Evolutionary conservation across 2,329 filamentous ascomycete species (phyloP).

Genomic region (Paracoccidioides lutzii): DNA sequence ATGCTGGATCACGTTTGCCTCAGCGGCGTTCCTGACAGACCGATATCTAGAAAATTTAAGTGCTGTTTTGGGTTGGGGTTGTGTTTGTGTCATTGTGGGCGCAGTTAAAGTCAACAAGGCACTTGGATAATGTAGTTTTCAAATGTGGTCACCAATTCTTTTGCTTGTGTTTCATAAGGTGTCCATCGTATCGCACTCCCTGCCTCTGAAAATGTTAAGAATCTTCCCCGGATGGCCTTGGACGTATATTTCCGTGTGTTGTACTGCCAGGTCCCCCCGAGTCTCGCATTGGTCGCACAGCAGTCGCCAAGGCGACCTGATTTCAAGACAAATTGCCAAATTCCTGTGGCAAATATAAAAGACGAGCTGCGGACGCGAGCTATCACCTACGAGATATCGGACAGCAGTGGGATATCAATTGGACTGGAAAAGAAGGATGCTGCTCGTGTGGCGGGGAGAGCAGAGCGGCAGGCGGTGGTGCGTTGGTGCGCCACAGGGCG

Average conservation of each 20-base stretch:
- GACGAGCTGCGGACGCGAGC: neutral
- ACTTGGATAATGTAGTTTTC: neutral
- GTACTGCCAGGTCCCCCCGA: neutral
- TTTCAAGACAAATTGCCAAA: neutral
- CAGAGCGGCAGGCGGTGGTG: neutral
- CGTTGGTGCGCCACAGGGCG: neutral
- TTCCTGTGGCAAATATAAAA: neutral
- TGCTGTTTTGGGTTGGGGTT: constrained; percentile 9
- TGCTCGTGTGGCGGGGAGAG: neutral
- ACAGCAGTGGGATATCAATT: neutral
- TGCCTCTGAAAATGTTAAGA: neutral
- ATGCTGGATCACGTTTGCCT: constrained; percentile 17
- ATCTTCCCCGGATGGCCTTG: neutral
- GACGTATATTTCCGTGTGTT: neutral
- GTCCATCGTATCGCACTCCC: neutral
- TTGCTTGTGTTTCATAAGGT: neutral
- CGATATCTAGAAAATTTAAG: constrained; percentile 46
- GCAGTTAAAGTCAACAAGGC: neutral
- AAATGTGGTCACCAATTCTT: neutral
- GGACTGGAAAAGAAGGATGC: neutral
- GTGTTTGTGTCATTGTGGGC: neutral
- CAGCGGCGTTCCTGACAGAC: constrained; percentile 39
- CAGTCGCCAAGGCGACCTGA: neutral
- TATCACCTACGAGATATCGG: neutral
- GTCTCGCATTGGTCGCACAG: neutral